Percentiles rank a stretch among this genome's conserved stretches.
phyloP scores from a whole-genome alignment of 2,329 filamentous ascomycete genomes.

The Mycocentrospora acerina region DNA sequence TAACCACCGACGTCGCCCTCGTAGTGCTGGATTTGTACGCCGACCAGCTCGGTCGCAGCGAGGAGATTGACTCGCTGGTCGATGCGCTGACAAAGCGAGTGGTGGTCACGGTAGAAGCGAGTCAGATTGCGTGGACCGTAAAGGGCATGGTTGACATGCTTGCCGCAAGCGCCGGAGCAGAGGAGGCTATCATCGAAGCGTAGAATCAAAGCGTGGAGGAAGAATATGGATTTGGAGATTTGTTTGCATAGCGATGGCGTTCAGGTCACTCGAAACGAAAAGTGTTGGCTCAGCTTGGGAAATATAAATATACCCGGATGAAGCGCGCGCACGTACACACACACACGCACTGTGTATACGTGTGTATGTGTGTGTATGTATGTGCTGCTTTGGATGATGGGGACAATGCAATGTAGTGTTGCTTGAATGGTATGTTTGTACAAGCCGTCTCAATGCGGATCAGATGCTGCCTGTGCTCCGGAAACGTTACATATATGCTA shows the following conservation, averaged over 20 bases:
- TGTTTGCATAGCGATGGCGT: conserved; percentile 44
- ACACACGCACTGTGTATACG: conserved; percentile 3
- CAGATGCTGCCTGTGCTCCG: too few species aligned
- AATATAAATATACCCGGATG: conserved; percentile 10
- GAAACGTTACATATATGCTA: not conserved
- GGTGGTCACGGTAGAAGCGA: conserved; percentile 74
- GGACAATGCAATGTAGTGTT: conserved; percentile 10
- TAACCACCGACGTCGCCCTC: conserved; percentile 82
- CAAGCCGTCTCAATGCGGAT: not conserved
- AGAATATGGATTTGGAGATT: conserved; percentile 6
- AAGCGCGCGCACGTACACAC: conserved; percentile 1
- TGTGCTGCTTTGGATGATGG: conserved; percentile 27
- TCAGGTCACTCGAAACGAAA: conserved; percentile 12
- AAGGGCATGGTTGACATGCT: conserved; percentile 86
- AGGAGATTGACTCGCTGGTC: conserved; percentile 71
- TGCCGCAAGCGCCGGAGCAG: conserved; percentile 57
- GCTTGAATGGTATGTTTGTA: conserved; percentile 17
- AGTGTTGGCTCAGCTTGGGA: conserved; percentile 3
- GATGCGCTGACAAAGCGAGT: conserved; percentile 70
- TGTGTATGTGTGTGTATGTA: conserved; percentile 4
- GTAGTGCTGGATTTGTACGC: conserved; percentile 85
- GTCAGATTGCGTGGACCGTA: conserved; percentile 78
- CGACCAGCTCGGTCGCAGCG: conserved; percentile 72
- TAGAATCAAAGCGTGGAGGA: conserved; percentile 3
- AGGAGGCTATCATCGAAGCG: conserved; percentile 12